Evolutionary conservation across 2,329 filamentous ascomycete genomes (phyloP), one percentile per base, ranked within the genome.

Genomic region (Apiospora malaysiana): DNA sequence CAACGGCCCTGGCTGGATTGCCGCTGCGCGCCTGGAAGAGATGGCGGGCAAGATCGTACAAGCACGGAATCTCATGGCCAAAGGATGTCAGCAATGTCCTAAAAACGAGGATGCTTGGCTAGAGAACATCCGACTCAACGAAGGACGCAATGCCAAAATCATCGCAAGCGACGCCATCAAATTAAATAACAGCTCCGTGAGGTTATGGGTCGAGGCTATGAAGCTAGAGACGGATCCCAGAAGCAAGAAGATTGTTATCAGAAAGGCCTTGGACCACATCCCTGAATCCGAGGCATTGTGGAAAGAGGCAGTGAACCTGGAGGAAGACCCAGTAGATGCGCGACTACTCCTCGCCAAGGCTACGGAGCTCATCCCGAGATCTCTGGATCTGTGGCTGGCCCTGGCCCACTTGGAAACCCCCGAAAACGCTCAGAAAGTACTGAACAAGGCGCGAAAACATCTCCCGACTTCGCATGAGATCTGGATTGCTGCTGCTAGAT

Each of bases 41-140:
- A 86, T 97, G 72, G 96, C 96, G 3, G 95, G 95, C 63, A 97
- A 97, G 82, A 92, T 93, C 70, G 94, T 97, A 8, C 92, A 94
- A 4, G 96, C 96, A 16, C 90, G 95, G 70, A 96, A 93, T 76
- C 89, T 97, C 47, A 97, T 99, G 72, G 91, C 93, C 2, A 90
- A 93, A 76, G 97, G 95, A 0, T 97, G 94, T 78, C 91, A 95
- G 74, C 90, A 95, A 76, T 98, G 95, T 76, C 96, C 95, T 0
- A 96, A 95, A 82, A 97, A 92, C 74, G 94, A 98, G 81, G 96
- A 98, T 79, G 93, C 92, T 7, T 99, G 97, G 97, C 84, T 98
- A 51, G 96, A 99, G 81, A 97, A 95, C 70, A 98, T 99, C 75
- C 90, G 95, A 69, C 85, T 99, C 2, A 97, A 98, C 80, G 94